Evolutionary conservation across 805 yeast species (phyloP).

Genomic region (Cyberlindnera amylophila): DNA sequence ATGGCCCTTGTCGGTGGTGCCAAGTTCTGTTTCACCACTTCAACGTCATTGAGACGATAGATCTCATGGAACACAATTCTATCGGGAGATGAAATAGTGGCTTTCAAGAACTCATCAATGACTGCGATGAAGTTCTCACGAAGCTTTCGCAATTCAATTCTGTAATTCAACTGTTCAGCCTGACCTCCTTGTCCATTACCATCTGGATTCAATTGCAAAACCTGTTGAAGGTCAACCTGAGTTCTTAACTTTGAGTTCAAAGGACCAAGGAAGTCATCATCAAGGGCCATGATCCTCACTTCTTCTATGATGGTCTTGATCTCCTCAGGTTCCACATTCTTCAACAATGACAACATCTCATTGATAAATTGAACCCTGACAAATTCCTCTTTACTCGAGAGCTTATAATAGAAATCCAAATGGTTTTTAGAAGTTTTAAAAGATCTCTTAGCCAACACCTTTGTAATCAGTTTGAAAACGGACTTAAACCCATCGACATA

Average conservation of each 20-base stretch:
- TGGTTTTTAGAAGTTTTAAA: constrained; percentile 15
- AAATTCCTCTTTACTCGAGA: constrained; percentile 23
- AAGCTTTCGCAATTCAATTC: constrained; percentile 23
- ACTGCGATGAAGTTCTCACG: constrained; percentile 16
- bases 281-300: constrained; percentile 8
- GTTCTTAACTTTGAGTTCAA: constrained; percentile 16
- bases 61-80: constrained; percentile 37
- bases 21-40: constrained; percentile 34
- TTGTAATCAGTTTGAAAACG: constrained; percentile 19
- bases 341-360: constrained; percentile 20
- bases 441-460: constrained; percentile 14
- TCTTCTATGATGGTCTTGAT: constrained; percentile 11
- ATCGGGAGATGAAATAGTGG: constrained; percentile 11
- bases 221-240: background rate
- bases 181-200: constrained; percentile 1
- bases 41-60: constrained; percentile 31
- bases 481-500: constrained; percentile 19
- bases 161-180: constrained; percentile 17
- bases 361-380: constrained; percentile 23
- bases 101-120: constrained; percentile 19
- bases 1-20: constrained; percentile 42
- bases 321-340: constrained; percentile 5
- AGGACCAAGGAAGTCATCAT: constrained; percentile 13
- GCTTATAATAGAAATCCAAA: constrained; percentile 22
- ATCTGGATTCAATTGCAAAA: background rate